phyloP scores from a whole-genome alignment of 2,329 filamentous ascomycete genomes.

The Hypoxylon rubiginosum region DNA sequence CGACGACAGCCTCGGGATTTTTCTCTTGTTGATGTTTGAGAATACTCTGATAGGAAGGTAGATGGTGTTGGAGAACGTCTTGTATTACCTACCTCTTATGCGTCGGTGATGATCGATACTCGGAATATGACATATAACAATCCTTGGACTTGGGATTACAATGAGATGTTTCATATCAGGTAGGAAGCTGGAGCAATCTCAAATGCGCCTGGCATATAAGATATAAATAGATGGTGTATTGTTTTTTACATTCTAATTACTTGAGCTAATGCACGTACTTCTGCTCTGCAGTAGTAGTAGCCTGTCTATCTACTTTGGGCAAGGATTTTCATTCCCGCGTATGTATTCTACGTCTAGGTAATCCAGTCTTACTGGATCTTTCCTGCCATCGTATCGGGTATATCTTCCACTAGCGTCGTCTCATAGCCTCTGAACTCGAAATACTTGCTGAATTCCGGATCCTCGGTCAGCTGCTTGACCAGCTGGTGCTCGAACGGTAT shows the following conservation, averaged over 20 bases:
- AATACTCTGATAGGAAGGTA: too few relatives aligned
- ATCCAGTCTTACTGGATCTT: conserved; percentile 10
- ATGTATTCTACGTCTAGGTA: background rate
- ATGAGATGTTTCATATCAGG: too few relatives aligned
- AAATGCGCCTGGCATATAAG: too few relatives aligned
- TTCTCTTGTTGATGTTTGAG: too few relatives aligned
- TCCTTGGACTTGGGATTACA: too few relatives aligned
- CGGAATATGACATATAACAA: too few relatives aligned
- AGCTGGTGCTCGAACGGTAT: conserved; percentile 39
- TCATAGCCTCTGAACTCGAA: conserved; percentile 43
- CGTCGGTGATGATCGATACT: too few relatives aligned
- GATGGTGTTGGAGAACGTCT: too few relatives aligned
- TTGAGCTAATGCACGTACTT: background rate
- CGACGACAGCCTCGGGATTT: too few relatives aligned
- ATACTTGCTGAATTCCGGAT: conserved; percentile 40
- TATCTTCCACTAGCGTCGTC: conserved; percentile 11
- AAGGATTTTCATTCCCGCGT: background rate
- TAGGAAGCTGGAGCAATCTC: too few relatives aligned
- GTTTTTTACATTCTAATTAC: background rate
- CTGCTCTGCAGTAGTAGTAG: background rate
- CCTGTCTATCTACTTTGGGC: background rate
- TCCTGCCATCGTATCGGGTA: conserved; percentile 3
- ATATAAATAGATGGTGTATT: too few relatives aligned
- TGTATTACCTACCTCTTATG: too few relatives aligned
- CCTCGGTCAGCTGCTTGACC: conserved; percentile 26